Conservation (phyloP, 306 rosid species). For the Prunus armeniaca region DNA sequence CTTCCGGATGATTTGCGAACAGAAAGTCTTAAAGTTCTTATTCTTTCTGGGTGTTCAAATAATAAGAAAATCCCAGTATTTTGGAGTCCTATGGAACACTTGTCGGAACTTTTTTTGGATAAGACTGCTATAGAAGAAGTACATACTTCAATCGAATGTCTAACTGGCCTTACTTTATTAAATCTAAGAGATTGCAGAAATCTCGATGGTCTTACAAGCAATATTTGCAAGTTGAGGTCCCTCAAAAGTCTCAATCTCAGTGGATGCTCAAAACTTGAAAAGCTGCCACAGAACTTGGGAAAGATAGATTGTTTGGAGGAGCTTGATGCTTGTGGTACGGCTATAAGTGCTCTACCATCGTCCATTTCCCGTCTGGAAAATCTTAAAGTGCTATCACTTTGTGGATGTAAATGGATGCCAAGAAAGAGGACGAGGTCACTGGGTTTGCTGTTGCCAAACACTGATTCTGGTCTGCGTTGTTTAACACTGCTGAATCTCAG, state of each 20-base stretch:
- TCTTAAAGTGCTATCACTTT: not conserved
- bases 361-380: not conserved
- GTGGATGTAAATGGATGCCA: not conserved
- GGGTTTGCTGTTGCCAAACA: not conserved
- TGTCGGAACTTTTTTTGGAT: conserved; percentile 9
- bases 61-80: conserved; percentile 13
- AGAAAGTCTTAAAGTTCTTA: conserved; percentile 8
- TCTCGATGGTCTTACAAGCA: not conserved
- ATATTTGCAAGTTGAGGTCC: not conserved
- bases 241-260: conserved; percentile 4
- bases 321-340: conserved; percentile 2
- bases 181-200: not conserved
- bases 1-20: not conserved
- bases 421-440: not conserved
- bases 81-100: not conserved
- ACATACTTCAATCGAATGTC: conserved; percentile 10
- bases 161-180: not conserved
- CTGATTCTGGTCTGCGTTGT: conserved; percentile 1
- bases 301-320: conserved; percentile 7
- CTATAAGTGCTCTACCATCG: not conserved
- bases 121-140: conserved; percentile 1
- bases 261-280: conserved; percentile 10
- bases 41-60: conserved; percentile 16
- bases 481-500: conserved; percentile 6
- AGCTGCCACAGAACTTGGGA: not conserved